Evolutionary conservation across 805 yeast species (phyloP).

Genomic region (Ogataea naganishii): DNA sequence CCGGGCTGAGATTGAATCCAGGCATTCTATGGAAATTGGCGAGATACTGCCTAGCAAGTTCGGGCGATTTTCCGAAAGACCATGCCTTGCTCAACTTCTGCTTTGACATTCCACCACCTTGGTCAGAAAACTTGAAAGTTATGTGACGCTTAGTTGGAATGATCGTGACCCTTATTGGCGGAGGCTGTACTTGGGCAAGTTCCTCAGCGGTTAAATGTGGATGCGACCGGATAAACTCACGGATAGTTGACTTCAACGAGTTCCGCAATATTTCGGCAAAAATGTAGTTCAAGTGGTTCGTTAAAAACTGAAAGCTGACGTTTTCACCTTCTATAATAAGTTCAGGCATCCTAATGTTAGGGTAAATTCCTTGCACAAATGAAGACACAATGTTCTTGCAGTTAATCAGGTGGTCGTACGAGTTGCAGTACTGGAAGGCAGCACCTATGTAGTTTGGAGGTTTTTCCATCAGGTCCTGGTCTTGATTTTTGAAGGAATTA

Average conservation of each 20-base stretch:
- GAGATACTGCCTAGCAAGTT: slow-evolving; percentile 47
- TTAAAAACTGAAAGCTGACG: slow-evolving; percentile 71
- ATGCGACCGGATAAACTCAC: slow-evolving; percentile 26
- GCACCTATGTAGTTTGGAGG: slow-evolving; percentile 62
- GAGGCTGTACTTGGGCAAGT: slow-evolving; percentile 29
- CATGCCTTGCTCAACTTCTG: slow-evolving; percentile 58
- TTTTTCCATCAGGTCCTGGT: slow-evolving; percentile 35
- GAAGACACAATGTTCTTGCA: slow-evolving; percentile 45
- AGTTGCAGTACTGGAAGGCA: slow-evolving; percentile 72
- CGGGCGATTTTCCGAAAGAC: slow-evolving; percentile 77
- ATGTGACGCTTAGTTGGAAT: slow-evolving; percentile 59
- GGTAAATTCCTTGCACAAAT: slow-evolving; percentile 45
- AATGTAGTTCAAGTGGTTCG: slow-evolving; percentile 78
- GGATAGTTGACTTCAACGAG: slow-evolving; percentile 73
- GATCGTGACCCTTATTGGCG: slow-evolving; percentile 72
- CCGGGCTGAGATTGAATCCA: slow-evolving; percentile 36
- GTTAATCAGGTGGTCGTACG: slow-evolving; percentile 51
- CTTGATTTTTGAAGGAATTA: slow-evolving; percentile 39
- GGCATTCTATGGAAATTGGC: slow-evolving; percentile 64
- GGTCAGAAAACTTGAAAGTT: slow-evolving; percentile 74
- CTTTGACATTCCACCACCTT: slow-evolving; percentile 78
- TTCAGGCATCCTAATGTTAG: slow-evolving; percentile 59
- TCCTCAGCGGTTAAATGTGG: slow-evolving; percentile 6
- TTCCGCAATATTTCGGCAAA: slow-evolving; percentile 85
- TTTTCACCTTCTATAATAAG: slow-evolving; percentile 71